Base-by-base conservation (phyloP, 1,284 basidiomycete species). In the Laetiporus sulphureus region DNA sequence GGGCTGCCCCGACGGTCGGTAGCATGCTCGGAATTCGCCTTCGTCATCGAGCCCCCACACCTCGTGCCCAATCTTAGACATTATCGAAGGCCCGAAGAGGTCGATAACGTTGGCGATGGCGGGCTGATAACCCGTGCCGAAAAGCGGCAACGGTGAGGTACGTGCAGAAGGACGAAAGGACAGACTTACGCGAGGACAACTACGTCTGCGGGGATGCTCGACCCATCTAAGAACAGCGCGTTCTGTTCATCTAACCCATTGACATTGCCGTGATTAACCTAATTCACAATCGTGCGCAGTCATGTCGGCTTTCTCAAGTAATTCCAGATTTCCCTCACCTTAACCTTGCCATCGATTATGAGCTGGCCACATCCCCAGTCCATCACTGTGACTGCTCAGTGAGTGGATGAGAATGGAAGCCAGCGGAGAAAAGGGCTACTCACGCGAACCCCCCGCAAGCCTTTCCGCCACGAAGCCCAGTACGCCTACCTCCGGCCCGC, bases 141-240 rank as follows among this genome's bases (percentile, higher is more conserved):
- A 29, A 10, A 30, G 16, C 18, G 19, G 29, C 11, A 3, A 24
- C n/a, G 8, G 20, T 30, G 25, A 12, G 19, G 10, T 4, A 18
- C 11, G 3, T 8, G 12, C 39, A 24, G 16, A 8, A 8, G 16
- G 10, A 39, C n/a, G 11, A 5, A 30, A 5, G 23, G 10, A 12
- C 13, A 35, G 32, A 27, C 20, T 6, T 19, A 41, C 16, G 57
- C 59, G 32, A 57, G 54, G 18, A 60, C 47, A 19, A 61, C 50
- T 15, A 59, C 52, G 37, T 62, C 58, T 3, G 57, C 57, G n/a
- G 41, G 22, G 2, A 51, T 16, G 30, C 47, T 36, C 18, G 47
- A 48, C 3, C 57, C 57, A 39, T 61, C 58, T 18, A 47, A 47
- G 41, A 57, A 57, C 2, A 45, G 34, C 3, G 60, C 11, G 18